Evolutionary conservation across 345 rosid species (phyloP), one percentile per base, ranked within the genome.

Genomic region (Atalantia buxifolia): DNA sequence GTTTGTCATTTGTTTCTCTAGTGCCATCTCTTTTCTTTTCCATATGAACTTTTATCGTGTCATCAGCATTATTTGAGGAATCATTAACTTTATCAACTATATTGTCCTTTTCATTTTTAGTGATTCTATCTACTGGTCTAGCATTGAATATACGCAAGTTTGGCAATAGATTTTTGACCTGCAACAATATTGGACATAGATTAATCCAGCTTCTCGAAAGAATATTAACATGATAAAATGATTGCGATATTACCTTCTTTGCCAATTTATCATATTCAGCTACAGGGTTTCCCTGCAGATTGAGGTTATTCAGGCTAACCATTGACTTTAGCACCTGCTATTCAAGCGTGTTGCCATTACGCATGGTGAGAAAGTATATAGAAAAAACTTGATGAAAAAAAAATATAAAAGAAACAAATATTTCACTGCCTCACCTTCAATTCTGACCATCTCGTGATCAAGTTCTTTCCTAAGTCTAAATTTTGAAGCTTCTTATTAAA

Each of bases 391-490:
- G 66, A 66, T 62, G 33, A 7, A 22, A 76, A 78, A 78, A 64
- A 25, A 19, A 2, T 62, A 42, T n/a, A 66, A 56, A n/a, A 5
- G 9, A 21, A 27, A 18, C 60, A 36, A 40, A 38, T 78, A 64
- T 45, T 70, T 55, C 42, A 4, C 57, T 66, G 19, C 31, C 82
- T 66, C 64, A 93, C 98, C 98, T 92, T 92, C 81, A 95, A 63
- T 68, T 92, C 95, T 59, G 93, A 87, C 91, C 92, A 82, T 65
- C 87, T 85, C 4, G 81, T 76, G 77, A 95, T 88, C 83, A 80
- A 80, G 80, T 95, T 95, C 89, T 92, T 95, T 70, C 99, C 99
- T 84, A 95, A 86, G 84, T 95, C 99, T 85, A 95, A 80, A 85
- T 83, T 91, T 74, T 84, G 93, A 72, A 95, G 90, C 68, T 85